Evolutionary conservation across 2,329 filamentous ascomycete species (phyloP), one percentile per base, ranked within the genome.

Genomic region (Verticillium zaregamsianum): DNA sequence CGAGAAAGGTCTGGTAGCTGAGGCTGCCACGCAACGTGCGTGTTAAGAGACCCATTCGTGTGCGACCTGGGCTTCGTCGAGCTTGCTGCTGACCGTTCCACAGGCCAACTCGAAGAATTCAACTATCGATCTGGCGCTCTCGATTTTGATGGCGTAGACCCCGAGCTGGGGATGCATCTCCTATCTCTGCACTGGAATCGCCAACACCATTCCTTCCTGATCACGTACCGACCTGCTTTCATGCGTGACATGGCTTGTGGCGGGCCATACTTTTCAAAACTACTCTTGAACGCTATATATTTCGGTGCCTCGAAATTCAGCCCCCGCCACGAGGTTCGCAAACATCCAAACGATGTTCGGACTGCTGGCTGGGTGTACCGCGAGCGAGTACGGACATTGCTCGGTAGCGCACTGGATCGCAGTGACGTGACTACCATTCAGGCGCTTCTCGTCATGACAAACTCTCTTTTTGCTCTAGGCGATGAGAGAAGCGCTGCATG

Each of bases 201-300:
- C 5, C 81, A 84, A 63, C 81, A 83, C 62, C 77, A 81, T 59
- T 76, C 80, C 6, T 75, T 76, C 59, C 65, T 80, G 1, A 72
- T 84, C 54, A 80, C 79, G 1, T 84, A 86, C 67, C 78, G 83
- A 0, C 79, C 83, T 0, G 79, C 76, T 0, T 83, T 86, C 56
- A 83, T 82, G 79, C 68, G 79, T 2, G 78, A 80, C 65, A 81
- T 84, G 82, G 82, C 82, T 56, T 78, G 78, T 55, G 71, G 75
- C 6, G 85, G 85, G 0, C 81, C 80, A 0, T 85, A 86, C 67
- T 87, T 84, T 63, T 86, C 84, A 0, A 80, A 84, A 55, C 72
- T 83, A 2, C 74, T 86, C 1, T 72, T 87, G 2, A 85, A 86
- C 64, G 82, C 83, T 0, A 80, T 87, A 0, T 77, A 81, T 59